phyloP scores from a whole-genome alignment of 1,284 basidiomycete genomes.

The Tilletia caries region DNA sequence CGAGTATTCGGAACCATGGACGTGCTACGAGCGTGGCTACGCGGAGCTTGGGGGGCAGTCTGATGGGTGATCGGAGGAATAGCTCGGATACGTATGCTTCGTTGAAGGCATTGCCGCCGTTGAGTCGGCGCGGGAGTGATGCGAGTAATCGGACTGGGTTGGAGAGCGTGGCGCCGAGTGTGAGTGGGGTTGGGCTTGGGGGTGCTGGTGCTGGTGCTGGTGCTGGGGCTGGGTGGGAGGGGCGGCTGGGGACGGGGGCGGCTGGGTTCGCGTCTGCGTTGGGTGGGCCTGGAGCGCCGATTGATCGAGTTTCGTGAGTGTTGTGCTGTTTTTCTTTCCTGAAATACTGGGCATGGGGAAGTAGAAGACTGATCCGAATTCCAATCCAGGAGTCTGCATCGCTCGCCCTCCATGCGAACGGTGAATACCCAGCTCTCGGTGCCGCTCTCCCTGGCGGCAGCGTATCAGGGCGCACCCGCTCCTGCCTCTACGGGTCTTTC shows the following conservation, averaged over 20 bases:
- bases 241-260: background rate
- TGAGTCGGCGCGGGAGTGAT: slow-evolving; percentile 46
- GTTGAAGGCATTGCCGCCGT: slow-evolving; percentile 44
- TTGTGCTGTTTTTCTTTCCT: slow-evolving; percentile 5
- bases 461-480: background rate
- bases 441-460: slow-evolving; percentile 27
- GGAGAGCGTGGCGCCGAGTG: slow-evolving; percentile 24
- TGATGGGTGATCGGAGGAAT: slow-evolving; percentile 43
- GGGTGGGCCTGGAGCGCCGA: slow-evolving; percentile 20
- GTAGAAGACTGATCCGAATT: background rate
- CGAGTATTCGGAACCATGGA: slow-evolving; percentile 24
- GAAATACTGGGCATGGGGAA: slow-evolving; percentile 13
- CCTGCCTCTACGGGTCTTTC: too few relatives aligned
- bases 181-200: too few relatives aligned
- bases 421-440: slow-evolving; percentile 44
- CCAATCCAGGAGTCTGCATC: slow-evolving; percentile 37
- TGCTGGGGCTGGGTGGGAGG: background rate
- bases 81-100: slow-evolving; percentile 45
- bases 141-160: slow-evolving; percentile 33
- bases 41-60: slow-evolving; percentile 38
- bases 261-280: background rate
- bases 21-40: slow-evolving; percentile 19
- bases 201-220: background rate
- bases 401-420: slow-evolving; percentile 43
- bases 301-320: slow-evolving; percentile 21